Conservation (phyloP, 495 filamentous ascomycete genomes). For the Xanthoparmelia taractica region DNA sequence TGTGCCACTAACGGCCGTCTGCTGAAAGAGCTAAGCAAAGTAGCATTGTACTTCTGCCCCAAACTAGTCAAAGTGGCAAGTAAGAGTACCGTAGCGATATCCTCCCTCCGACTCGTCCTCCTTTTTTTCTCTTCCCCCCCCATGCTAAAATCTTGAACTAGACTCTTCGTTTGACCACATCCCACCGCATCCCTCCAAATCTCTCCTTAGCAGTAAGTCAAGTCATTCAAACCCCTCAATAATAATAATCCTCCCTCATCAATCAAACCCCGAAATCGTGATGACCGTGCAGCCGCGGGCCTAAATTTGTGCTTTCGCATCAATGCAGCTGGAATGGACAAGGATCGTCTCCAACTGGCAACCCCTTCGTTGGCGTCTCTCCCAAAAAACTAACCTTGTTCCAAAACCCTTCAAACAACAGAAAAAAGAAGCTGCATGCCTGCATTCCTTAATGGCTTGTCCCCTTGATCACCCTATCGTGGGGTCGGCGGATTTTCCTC, state of each 20-base stretch:
- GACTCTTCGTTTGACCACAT: conserved; percentile 1
- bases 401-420: conserved; percentile 17
- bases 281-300: conserved; percentile 18
- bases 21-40: neutral
- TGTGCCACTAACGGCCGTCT: neutral
- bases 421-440: conserved; percentile 16
- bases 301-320: conserved; percentile 14
- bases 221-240: conserved; percentile 1
- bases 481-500: conserved; percentile 10
- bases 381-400: conserved; percentile 5
- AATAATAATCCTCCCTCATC: neutral
- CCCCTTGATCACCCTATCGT: conserved; percentile 17
- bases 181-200: neutral
- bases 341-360: conserved; percentile 6
- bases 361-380: neutral
- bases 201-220: too few relatives aligned
- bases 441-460: conserved; percentile 15
- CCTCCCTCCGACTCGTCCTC: neutral
- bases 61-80: too few relatives aligned
- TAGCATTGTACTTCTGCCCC: too few relatives aligned
- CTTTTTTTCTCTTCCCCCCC: neutral
- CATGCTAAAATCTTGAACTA: neutral
- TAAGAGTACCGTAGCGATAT: too few relatives aligned
- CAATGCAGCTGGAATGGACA: conserved; percentile 11
- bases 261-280: neutral